phyloP scores from a whole-genome alignment of 805 yeast species.

The Blastobotrys attinorum region DNA sequence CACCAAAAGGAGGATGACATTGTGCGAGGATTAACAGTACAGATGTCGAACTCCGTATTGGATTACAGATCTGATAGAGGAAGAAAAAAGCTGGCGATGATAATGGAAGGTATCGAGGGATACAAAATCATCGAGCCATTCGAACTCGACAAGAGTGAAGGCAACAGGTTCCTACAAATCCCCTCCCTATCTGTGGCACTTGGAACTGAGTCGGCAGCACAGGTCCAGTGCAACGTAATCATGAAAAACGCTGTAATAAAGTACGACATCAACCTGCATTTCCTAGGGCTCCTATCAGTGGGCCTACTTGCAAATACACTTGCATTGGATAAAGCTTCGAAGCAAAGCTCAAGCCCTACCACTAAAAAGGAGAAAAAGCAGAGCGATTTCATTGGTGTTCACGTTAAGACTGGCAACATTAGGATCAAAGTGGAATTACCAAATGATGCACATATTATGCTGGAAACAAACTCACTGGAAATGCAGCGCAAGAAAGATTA shows the following conservation, averaged over 20 bases:
- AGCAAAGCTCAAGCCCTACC: neutral
- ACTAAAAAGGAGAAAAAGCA: neutral
- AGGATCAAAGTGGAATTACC: conserved; percentile 38
- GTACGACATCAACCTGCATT: conserved; percentile 34
- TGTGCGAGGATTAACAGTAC: conserved; percentile 17
- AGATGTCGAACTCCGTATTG: conserved; percentile 13
- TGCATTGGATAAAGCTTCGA: conserved; percentile 9
- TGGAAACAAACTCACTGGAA: conserved; percentile 36
- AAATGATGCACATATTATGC: conserved; percentile 37
- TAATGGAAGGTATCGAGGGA: conserved; percentile 20
- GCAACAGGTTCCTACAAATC: conserved; percentile 18
- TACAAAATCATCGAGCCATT: conserved; percentile 21
- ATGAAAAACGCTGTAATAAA: conserved; percentile 17
- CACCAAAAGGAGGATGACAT: conserved; percentile 7
- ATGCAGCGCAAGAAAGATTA: conserved; percentile 23
- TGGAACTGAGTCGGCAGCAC: conserved; percentile 12
- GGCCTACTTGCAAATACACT: conserved; percentile 39
- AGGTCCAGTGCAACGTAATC: conserved; percentile 16
- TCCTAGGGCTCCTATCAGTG: conserved; percentile 38
- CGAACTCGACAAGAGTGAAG: conserved; percentile 14
- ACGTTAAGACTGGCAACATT: conserved; percentile 24
- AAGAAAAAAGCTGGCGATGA: conserved; percentile 17
- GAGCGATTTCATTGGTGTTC: conserved; percentile 17
- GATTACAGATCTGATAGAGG: conserved; percentile 14
- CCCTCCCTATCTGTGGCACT: conserved; percentile 23